These are phyloP conservation scores for Zopfochytrium polystomum DNA, from an alignment of 371 early-diverging fungal species.

Conservation along the genomic window DNA sequence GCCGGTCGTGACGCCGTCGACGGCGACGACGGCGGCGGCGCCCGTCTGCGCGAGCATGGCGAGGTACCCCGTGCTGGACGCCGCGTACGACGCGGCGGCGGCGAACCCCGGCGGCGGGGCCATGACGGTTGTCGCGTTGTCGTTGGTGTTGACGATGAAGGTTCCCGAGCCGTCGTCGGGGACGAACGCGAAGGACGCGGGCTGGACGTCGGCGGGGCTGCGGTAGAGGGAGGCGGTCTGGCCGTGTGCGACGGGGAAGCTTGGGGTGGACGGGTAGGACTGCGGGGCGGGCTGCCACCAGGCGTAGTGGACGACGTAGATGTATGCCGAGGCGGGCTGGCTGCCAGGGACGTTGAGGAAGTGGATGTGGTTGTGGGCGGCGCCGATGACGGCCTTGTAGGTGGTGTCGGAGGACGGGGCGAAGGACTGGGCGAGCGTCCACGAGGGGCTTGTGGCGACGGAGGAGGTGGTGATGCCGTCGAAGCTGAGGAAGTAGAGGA, in stretches of 20 bases:
- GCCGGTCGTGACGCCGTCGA: no score
- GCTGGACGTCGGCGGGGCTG: slow-evolving; percentile 2
- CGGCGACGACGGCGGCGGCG: no score
- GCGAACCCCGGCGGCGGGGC: no score
- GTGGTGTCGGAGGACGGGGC: slow-evolving; percentile 6
- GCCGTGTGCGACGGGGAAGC: slow-evolving; percentile 3
- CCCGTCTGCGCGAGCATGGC: no score
- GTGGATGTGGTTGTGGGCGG: slow-evolving; percentile 16
- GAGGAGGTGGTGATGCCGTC: slow-evolving; percentile 3
- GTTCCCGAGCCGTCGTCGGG: slow-evolving; percentile 12
- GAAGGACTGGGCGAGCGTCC: slow-evolving; percentile 2
- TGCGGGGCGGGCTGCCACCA: slow-evolving; percentile 22
- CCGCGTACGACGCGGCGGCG: no score
- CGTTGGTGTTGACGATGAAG: slow-evolving; percentile 9
- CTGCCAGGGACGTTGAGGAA: slow-evolving; percentile 15
- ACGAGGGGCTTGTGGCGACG: not conserved
- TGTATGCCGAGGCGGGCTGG: slow-evolving; percentile 8
- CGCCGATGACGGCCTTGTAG: slow-evolving; percentile 12
- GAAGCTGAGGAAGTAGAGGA: not conserved
- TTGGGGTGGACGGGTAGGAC: not conserved
- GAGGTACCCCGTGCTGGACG: no score
- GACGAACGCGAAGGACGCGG: not conserved
- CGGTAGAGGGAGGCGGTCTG: slow-evolving; percentile 13
- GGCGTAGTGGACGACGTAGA: slow-evolving; percentile 18
- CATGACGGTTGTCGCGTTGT: slow-evolving; percentile 12